Percentiles rank a stretch among this genome's conserved stretches.
Conservation (phyloP, 2,329 filamentous ascomycete species). For the Xylaria hypoxylon region DNA sequence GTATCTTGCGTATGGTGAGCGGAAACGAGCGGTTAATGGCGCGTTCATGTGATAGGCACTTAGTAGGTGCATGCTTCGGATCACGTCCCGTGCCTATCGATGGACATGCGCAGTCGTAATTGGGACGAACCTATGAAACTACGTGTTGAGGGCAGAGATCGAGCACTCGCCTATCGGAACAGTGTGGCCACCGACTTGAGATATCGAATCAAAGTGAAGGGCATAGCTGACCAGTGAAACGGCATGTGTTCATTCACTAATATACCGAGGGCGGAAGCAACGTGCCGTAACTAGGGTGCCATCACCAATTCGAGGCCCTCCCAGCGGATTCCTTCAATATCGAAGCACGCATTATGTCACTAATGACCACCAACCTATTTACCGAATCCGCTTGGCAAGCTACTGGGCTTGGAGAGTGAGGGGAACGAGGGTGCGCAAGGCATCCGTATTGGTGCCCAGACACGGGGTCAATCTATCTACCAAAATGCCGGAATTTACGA, state of each 20-base stretch:
- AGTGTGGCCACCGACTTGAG: conserved; percentile 11
- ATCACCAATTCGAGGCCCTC: background rate
- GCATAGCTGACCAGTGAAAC: background rate
- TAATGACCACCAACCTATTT: conserved; percentile 14
- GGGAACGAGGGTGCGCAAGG: conserved; percentile 12
- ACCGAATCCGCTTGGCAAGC: conserved; percentile 22
- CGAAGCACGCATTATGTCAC: background rate
- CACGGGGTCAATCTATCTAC: conserved; percentile 38
- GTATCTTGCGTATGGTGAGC: conserved; percentile 1
- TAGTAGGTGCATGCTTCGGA: conserved; percentile 10
- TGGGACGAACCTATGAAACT: background rate
- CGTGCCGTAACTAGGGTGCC: conserved; percentile 12
- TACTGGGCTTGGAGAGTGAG: conserved; percentile 2
- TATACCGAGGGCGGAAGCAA: conserved; percentile 25
- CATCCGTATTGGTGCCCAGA: conserved; percentile 36
- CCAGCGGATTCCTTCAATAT: background rate
- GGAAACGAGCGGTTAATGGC: background rate
- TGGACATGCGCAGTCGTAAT: background rate
- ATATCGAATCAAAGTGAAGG: background rate
- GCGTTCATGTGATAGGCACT: background rate
- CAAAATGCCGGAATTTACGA: conserved; percentile 39
- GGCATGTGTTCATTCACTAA: background rate
- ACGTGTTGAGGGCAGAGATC: background rate
- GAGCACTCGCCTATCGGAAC: conserved; percentile 22
- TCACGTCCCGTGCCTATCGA: conserved; percentile 8